Base-by-base conservation (phyloP, 108 stramenopile species). In the Cyclotella baltica region DNA sequence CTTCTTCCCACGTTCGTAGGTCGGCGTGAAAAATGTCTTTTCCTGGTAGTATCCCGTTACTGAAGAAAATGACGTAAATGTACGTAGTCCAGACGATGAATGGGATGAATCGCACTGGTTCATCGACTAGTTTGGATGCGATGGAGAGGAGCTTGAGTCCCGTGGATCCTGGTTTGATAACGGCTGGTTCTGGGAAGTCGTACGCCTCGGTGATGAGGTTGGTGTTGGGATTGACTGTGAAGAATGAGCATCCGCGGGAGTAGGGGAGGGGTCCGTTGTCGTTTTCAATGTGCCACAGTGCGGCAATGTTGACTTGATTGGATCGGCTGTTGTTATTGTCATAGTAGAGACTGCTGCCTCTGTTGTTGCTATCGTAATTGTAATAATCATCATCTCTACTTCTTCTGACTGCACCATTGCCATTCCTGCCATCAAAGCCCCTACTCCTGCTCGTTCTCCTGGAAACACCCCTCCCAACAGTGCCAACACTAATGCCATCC, bases 1-100 rank as follows among this genome's bases (percentile, higher is more conserved):
- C 93, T 84, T 95, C 94, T 47, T 85, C 84, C 96, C 96, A 97
- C 4, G 93, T 94, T 11, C 88, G 66, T 28, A 81, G 72, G 59
- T 97, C 94, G 29, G 93, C 70, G 20, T 86, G 77, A 15, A 88
- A 69, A 0, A 89, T 89, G 40, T 90, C 86, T 3, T 83, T 83
- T 20, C 96, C 94, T 25, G 89, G 93, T 35, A 89, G 63, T 62
- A 93, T 91, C 30, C 90, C 89, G 46, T 92, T 78, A 18, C 84
- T 86, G 65, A 97, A 87, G 73, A 93, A 95, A 5, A 95, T 86
- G 20, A 94, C 81, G 59, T 86, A 92, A 72, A 90, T 81, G 81
- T 97, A 95, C 16, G 82, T 74, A 15, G 81, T 46, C 88, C 89
- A 93, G 0, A 72, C 61, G 18, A 73, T 67, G 9, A 90, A 46